These are phyloP conservation scores for Laguncularia racemosa DNA, from an alignment of 345 rosid genomes.

Conservation along the genomic window DNA sequence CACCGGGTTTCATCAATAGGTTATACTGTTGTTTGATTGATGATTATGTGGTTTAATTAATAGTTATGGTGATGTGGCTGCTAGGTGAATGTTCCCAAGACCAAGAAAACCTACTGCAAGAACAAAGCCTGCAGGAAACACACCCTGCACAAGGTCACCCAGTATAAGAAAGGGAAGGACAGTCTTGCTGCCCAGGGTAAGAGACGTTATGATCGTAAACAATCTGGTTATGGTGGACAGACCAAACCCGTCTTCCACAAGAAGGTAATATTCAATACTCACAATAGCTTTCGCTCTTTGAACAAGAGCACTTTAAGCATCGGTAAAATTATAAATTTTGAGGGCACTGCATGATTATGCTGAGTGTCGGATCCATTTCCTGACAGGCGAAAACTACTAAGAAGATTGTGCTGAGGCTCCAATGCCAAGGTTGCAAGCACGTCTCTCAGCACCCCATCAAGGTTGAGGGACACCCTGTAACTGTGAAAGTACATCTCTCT, in stretches of 20 bases:
- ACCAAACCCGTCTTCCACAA: slow-evolving; percentile 26
- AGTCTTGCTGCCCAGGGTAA: slow-evolving; percentile 14
- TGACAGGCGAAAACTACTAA: slow-evolving; percentile 4
- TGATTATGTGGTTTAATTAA: too few species aligned
- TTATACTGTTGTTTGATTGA: too few species aligned
- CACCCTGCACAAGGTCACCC: slow-evolving; percentile 22
- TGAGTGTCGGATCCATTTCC: background rate
- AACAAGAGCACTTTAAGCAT: too few species aligned
- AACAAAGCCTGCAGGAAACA: slow-evolving; percentile 16
- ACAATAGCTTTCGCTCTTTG: background rate
- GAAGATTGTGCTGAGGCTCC: slow-evolving; percentile 6
- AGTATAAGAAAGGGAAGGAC: slow-evolving; percentile 25
- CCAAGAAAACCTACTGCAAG: slow-evolving; percentile 19
- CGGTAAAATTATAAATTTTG: too few species aligned
- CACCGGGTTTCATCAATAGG: too few species aligned
- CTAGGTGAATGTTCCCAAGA: slow-evolving; percentile 16
- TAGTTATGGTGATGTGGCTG: too few species aligned
- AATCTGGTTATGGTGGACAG: slow-evolving; percentile 21
- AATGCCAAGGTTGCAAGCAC: slow-evolving; percentile 6
- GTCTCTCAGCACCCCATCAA: slow-evolving; percentile 5
- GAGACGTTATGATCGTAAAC: slow-evolving; percentile 16
- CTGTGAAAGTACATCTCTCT: background rate
- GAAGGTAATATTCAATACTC: slow-evolving; percentile 9
- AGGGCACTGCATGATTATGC: too few species aligned
- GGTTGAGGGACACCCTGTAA: background rate